Percentiles rank a stretch among this genome's conserved stretches.
Evolutionary conservation across 768 basidiomycete species (phyloP).

Genomic region (Suillus weaverae): DNA sequence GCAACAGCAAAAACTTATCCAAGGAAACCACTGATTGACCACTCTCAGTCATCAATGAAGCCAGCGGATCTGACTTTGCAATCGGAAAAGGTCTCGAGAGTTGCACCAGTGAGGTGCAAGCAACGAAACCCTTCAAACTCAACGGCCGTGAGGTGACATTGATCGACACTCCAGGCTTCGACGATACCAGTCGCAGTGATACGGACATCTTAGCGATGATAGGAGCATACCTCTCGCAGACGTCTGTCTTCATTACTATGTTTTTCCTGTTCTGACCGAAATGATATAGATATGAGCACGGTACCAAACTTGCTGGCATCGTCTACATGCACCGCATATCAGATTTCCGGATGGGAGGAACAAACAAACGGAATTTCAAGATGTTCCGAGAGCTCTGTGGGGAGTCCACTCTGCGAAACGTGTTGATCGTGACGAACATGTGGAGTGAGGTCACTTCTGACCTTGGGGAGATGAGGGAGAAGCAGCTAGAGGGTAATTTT

Average conservation of each 20-base stretch:
- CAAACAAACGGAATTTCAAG: slow-evolving; percentile 39
- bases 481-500: slow-evolving; percentile 38
- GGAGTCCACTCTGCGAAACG: slow-evolving; percentile 38
- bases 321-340: slow-evolving; percentile 46
- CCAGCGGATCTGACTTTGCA: slow-evolving; percentile 42
- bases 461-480: slow-evolving; percentile 36
- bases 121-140: slow-evolving; percentile 41
- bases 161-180: slow-evolving; percentile 64
- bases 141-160: slow-evolving; percentile 44
- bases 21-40: neutral
- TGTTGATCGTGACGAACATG: slow-evolving; percentile 47
- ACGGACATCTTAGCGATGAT: slow-evolving; percentile 44
- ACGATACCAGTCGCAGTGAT: slow-evolving; percentile 49
- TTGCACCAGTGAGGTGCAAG: slow-evolving; percentile 42
- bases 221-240: slow-evolving; percentile 26
- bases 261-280: neutral
- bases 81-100: slow-evolving; percentile 43
- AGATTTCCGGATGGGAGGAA: slow-evolving; percentile 43
- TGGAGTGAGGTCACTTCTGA: slow-evolving; percentile 36
- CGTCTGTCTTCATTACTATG: slow-evolving; percentile 3
- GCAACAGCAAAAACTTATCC: neutral
- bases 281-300: slow-evolving; percentile 7
- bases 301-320: slow-evolving; percentile 37
- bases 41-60: slow-evolving; percentile 45
- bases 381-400: slow-evolving; percentile 49